Evolutionary conservation across 1,284 basidiomycete genomes (phyloP).

Genomic region (Anthracocystis setariae): DNA sequence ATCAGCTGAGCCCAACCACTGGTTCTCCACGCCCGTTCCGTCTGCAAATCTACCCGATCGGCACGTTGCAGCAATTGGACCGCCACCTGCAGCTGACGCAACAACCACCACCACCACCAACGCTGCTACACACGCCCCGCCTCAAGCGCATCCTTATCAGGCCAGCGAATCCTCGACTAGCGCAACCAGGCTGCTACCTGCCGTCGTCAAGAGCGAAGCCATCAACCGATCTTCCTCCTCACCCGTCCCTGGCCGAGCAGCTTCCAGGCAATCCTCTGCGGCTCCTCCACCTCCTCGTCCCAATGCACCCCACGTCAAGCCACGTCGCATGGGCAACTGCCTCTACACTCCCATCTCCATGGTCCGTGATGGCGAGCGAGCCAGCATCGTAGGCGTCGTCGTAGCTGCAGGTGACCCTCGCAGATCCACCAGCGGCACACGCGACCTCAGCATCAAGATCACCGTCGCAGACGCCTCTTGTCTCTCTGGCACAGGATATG

Average conservation of each 20-base stretch:
- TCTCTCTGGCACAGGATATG: slow-evolving; percentile 40
- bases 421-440: slow-evolving; percentile 35
- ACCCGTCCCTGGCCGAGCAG: slow-evolving; percentile 10
- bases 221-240: slow-evolving; percentile 11
- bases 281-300: slow-evolving; percentile 18
- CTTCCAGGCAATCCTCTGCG: slow-evolving; percentile 17
- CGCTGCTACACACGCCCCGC: slow-evolving; percentile 1
- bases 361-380: slow-evolving; percentile 36
- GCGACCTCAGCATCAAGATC: slow-evolving; percentile 43
- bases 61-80: not conserved
- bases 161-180: not conserved
- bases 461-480: slow-evolving; percentile 44
- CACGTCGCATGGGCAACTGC: slow-evolving; percentile 45
- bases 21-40: slow-evolving; percentile 43
- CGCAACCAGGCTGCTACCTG: not conserved
- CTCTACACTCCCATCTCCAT: slow-evolving; percentile 50
- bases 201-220: slow-evolving; percentile 25
- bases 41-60: not conserved
- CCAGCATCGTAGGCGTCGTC: slow-evolving; percentile 52
- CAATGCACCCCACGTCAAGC: slow-evolving; percentile 45
- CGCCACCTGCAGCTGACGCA: not conserved
- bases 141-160: slow-evolving; percentile 10
- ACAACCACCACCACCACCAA: too few relatives aligned
- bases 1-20: slow-evolving; percentile 27
- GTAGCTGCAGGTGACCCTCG: slow-evolving; percentile 39